These are phyloP conservation scores for Berkeleyomyces rouxiae DNA, from an alignment of 2,329 filamentous ascomycete species.

Conservation along the genomic window DNA sequence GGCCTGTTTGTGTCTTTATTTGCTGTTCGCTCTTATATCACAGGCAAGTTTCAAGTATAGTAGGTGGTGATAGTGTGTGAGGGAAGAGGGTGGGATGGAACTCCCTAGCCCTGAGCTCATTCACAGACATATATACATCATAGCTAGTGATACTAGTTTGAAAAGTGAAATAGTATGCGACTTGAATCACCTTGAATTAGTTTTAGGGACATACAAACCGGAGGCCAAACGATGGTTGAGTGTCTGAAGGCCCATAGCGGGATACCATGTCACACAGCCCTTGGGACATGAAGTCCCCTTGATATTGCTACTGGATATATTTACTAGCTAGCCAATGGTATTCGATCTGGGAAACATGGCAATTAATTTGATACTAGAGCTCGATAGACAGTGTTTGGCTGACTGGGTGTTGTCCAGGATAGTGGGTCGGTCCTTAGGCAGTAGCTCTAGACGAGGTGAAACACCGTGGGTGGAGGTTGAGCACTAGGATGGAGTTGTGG, in stretches of 20 bases:
- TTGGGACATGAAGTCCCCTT: background rate
- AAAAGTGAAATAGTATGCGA: background rate
- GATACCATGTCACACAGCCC: background rate
- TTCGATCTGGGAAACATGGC: too few relatives aligned
- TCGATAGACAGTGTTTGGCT: too few relatives aligned
- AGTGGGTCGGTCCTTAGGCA: too few relatives aligned
- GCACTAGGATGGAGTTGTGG: background rate
- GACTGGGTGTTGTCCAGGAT: too few relatives aligned
- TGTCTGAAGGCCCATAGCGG: background rate
- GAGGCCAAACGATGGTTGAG: background rate
- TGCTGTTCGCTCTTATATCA: background rate
- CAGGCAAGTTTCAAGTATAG: background rate
- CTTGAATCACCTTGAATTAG: background rate
- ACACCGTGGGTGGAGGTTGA: background rate
- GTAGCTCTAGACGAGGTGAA: background rate
- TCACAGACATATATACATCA: background rate
- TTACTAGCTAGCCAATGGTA: too few relatives aligned
- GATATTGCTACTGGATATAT: background rate
- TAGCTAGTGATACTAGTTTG: background rate
- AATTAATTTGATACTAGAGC: too few relatives aligned
- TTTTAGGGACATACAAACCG: background rate
- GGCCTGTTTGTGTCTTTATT: background rate
- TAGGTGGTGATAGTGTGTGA: background rate
- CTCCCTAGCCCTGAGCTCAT: background rate
- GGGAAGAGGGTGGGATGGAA: background rate